These are phyloP conservation scores for Arthrinium puccinioides DNA, from an alignment of 2,329 filamentous ascomycete species.

Conservation along the genomic window DNA sequence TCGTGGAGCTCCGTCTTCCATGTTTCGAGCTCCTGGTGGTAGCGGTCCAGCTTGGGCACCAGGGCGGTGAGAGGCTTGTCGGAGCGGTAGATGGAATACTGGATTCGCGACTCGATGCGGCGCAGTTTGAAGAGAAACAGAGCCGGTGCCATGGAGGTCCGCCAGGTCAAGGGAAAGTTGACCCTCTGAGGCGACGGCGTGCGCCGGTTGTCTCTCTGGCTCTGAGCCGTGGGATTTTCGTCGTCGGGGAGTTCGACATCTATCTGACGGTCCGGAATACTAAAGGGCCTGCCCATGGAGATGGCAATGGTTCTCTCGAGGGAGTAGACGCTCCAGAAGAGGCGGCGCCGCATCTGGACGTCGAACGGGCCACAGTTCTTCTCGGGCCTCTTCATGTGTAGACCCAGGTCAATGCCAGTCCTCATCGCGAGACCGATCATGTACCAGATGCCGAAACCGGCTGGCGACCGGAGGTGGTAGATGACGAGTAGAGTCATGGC, in stretches of 20 bases:
- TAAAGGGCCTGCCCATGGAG: slow-evolving; percentile 41
- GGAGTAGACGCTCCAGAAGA: slow-evolving; percentile 46
- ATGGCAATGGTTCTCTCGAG: slow-evolving; percentile 41
- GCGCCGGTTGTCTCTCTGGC: no score
- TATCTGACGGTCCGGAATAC: slow-evolving; percentile 42
- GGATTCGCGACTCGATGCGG: slow-evolving; percentile 39
- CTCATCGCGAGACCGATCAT: slow-evolving; percentile 47
- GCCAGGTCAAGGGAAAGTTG: slow-evolving; percentile 12
- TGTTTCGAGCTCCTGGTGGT: slow-evolving; percentile 36
- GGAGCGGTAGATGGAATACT: slow-evolving; percentile 43
- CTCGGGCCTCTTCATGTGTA: slow-evolving; percentile 40
- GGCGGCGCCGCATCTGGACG: slow-evolving; percentile 34
- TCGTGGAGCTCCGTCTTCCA: slow-evolving; percentile 33
- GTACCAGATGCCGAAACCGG: slow-evolving; percentile 45
- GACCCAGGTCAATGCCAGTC: slow-evolving; percentile 42
- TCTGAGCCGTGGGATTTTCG: slow-evolving; percentile 2
- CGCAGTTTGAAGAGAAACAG: slow-evolving; percentile 37
- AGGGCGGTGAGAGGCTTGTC: slow-evolving; percentile 36
- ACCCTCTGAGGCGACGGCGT: no score
- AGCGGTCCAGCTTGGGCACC: slow-evolving; percentile 37
- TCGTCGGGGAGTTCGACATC: slow-evolving; percentile 40
- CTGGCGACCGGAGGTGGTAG: slow-evolving; percentile 42
- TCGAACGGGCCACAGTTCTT: slow-evolving; percentile 26
- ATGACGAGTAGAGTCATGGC: slow-evolving; percentile 43
- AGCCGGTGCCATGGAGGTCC: slow-evolving; percentile 31